Evolutionary conservation across 805 yeast species (phyloP), one percentile per base, ranked within the genome.

Genomic region (Candida insectalens): DNA sequence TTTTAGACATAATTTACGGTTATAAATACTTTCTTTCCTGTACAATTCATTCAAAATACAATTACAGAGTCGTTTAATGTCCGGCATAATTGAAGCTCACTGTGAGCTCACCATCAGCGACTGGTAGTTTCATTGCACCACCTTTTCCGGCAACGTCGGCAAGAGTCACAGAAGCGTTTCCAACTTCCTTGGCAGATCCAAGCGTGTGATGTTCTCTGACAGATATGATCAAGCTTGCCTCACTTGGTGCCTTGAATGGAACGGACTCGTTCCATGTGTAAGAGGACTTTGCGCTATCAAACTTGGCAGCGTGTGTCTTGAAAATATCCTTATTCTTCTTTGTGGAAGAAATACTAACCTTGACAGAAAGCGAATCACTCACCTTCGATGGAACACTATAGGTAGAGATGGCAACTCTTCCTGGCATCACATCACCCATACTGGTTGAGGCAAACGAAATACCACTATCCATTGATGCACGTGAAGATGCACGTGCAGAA

Each of bases 171-270:
- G 71, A 62, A 6, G 74, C 75, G 30, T 64, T 64, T 9, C 81
- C 94, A 27, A 85, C 36, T 36, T 73, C 82, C 19, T 63, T 60
- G 44, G 73, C 78, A 49, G 79, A 77, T 25, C 94, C 87, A 45
- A 88, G 68, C 3, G 74, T 69, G 51, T 83, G 92, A 48, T 73
- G 81, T 22, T 77, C 74, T 27, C 73, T 63, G 19, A 83, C 71
- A 27, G 66, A 64, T 47, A 89, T 71, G 3, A 72, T 60, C 27
- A 88, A 47, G 35, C 62, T 67, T 3, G 78, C 77, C 8, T 71
- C 78, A 4, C 76, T 57, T 4, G 78, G 63, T 4, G 89, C 77
- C 47, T 71, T 75, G 62, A 88, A 82, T 4, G 77, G 65, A 39
- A 69, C 63, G 15, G 75, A 62, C 49, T 84, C 95, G 38, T 74